Percentiles rank a stretch among this genome's conserved stretches.
These are phyloP conservation scores for Citrullus colocynthis DNA, from an alignment of 306 rosid species.

Conservation along the genomic window DNA sequence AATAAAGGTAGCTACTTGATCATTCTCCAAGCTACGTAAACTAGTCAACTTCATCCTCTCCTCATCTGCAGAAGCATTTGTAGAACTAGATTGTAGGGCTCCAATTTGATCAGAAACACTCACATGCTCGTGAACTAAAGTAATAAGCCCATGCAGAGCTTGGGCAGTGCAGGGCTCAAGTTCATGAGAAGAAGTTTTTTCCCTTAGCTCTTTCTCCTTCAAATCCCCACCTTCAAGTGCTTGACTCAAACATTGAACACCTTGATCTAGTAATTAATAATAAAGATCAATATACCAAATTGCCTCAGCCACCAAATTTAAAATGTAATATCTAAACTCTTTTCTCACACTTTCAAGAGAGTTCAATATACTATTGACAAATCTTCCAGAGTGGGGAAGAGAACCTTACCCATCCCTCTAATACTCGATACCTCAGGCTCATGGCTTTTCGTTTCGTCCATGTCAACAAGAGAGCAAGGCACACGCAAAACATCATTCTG, in stretches of 20 bases:
- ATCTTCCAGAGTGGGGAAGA: conserved; percentile 2
- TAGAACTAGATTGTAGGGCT: conserved; percentile 29
- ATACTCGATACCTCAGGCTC: conserved; percentile 16
- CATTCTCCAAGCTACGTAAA: conserved; percentile 40
- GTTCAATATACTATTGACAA: neutral
- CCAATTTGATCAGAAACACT: conserved; percentile 24
- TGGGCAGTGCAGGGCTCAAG: conserved; percentile 47
- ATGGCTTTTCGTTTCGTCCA: conserved; percentile 21
- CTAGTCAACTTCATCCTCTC: conserved; percentile 16
- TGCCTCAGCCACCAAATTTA: neutral
- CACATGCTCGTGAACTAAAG: conserved; percentile 57
- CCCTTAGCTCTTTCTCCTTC: conserved; percentile 30
- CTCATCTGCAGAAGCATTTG: conserved; percentile 32
- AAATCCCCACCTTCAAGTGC: conserved; percentile 26
- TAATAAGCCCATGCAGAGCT: conserved; percentile 77
- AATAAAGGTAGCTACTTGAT: conserved; percentile 53
- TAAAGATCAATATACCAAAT: neutral
- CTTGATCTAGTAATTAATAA: conserved; percentile 22
- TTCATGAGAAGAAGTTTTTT: conserved; percentile 25
- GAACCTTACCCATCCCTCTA: conserved; percentile 17
- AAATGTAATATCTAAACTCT: neutral
- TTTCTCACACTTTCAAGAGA: neutral
- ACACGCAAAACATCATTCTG: conserved; percentile 57
- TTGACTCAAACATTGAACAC: conserved; percentile 20
- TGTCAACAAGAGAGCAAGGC: conserved; percentile 16